phyloP scores from a whole-genome alignment of 768 basidiomycete species.

The Boletus coccyginus region DNA sequence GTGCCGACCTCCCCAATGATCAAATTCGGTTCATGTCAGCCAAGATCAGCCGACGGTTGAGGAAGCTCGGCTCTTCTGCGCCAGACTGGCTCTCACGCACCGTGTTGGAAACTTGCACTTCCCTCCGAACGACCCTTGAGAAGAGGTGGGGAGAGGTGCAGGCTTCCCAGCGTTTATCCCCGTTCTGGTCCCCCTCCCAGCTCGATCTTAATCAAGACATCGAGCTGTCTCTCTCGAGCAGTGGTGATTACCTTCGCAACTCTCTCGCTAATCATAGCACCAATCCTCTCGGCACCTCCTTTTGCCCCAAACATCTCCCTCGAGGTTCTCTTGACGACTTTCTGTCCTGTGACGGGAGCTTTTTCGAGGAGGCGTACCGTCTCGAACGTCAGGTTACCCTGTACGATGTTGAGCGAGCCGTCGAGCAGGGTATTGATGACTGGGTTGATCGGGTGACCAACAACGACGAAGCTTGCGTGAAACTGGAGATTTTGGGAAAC shows the following conservation, averaged over 20 bases:
- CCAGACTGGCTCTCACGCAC: no score
- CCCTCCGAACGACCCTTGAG: constrained; percentile 23
- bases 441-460: constrained; percentile 31
- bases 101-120: no score
- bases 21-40: no score
- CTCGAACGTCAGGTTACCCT: constrained; percentile 21
- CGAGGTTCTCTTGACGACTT: constrained; percentile 20
- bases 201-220: constrained; percentile 32
- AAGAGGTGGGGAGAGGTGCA: constrained; percentile 36
- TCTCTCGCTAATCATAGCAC: not conserved
- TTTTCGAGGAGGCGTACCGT: constrained; percentile 13
- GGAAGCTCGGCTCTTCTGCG: no score
- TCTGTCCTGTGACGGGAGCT: constrained; percentile 7
- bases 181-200: constrained; percentile 30
- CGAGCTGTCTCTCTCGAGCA: constrained; percentile 31
- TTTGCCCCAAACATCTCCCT: not conserved
- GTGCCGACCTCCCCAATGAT: no score
- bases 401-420: constrained; percentile 37
- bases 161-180: constrained; percentile 23
- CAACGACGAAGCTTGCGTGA: constrained; percentile 21
- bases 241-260: constrained; percentile 27
- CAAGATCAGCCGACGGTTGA: no score
- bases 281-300: not conserved
- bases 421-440: constrained; percentile 28
- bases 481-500: constrained; percentile 26